Evolutionary conservation across 2,329 filamentous ascomycete genomes (phyloP).

Genomic region (Exserohilum rostratum): DNA sequence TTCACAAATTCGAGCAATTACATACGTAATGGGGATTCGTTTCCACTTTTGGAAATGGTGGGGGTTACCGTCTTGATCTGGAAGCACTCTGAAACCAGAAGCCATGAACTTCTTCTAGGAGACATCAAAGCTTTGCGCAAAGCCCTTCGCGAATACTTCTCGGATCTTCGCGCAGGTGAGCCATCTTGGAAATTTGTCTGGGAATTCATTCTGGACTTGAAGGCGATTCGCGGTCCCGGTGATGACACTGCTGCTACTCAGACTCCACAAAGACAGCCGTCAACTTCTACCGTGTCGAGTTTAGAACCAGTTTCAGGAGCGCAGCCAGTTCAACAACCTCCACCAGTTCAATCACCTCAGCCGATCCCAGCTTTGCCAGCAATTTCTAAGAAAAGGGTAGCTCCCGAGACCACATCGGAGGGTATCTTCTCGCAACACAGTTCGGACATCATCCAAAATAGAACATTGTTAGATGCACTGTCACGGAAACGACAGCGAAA

Average conservation of each 20-base stretch:
- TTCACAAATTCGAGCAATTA: slow-evolving; percentile 40
- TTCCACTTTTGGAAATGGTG: slow-evolving; percentile 48
- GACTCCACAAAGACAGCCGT: not conserved
- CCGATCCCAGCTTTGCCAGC: not conserved
- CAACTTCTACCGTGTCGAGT: not conserved
- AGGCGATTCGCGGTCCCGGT: slow-evolving; percentile 31
- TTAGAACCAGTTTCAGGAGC: not conserved
- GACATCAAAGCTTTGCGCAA: slow-evolving; percentile 38
- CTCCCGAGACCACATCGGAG: not conserved
- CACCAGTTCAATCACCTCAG: not conserved
- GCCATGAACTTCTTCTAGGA: slow-evolving; percentile 35
- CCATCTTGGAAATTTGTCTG: slow-evolving; percentile 39
- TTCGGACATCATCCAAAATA: slow-evolving; percentile 1
- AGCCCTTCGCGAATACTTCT: slow-evolving; percentile 34
- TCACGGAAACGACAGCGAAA: slow-evolving; percentile 26
- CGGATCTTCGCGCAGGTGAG: slow-evolving; percentile 37
- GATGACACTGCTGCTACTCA: slow-evolving; percentile 29
- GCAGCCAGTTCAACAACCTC: not conserved
- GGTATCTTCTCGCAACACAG: not conserved
- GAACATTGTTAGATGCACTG: not conserved
- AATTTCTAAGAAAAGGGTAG: not conserved
- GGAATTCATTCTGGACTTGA: slow-evolving; percentile 39
- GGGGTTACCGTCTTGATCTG: slow-evolving; percentile 44
- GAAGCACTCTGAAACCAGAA: slow-evolving; percentile 34
- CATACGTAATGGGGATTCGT: slow-evolving; percentile 37